Conservation (phyloP, 306 rosid species). For the Pueraria montana region DNA sequence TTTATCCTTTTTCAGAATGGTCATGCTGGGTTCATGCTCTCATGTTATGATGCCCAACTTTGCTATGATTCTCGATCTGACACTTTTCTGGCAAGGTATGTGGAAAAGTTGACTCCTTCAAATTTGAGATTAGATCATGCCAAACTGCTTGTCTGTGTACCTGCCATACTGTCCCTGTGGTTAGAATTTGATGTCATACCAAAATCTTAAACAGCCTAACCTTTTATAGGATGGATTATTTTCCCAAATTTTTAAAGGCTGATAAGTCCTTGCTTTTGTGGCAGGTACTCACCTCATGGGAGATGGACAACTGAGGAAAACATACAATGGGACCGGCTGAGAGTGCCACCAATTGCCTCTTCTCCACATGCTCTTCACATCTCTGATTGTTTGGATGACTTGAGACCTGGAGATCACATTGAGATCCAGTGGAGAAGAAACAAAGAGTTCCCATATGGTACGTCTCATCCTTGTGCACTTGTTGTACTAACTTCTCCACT, state of each 20-base stretch:
- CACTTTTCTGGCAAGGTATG: constrained; percentile 91
- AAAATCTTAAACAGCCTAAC: not conserved
- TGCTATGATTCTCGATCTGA: constrained; percentile 69
- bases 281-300: constrained; percentile 85
- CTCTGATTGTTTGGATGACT: constrained; percentile 75
- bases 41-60: constrained; percentile 93
- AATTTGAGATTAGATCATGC: constrained; percentile 12
- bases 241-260: constrained; percentile 10
- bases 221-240: not conserved
- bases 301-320: constrained; percentile 83
- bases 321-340: constrained; percentile 79
- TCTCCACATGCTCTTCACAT: constrained; percentile 72
- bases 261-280: constrained; percentile 28
- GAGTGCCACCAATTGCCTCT: constrained; percentile 79
- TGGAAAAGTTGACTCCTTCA: constrained; percentile 32
- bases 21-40: constrained; percentile 90
- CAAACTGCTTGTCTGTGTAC: constrained; percentile 26
- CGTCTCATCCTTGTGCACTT: constrained; percentile 38
- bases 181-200: constrained; percentile 10
- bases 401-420: constrained; percentile 85
- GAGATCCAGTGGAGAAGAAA: constrained; percentile 98
- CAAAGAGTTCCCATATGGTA: constrained; percentile 88
- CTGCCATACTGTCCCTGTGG: not conserved
- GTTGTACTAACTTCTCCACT: not conserved
- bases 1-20: constrained; percentile 78